phyloP scores from a whole-genome alignment of 495 filamentous ascomycete genomes.

The Aspergillus cristatus region DNA sequence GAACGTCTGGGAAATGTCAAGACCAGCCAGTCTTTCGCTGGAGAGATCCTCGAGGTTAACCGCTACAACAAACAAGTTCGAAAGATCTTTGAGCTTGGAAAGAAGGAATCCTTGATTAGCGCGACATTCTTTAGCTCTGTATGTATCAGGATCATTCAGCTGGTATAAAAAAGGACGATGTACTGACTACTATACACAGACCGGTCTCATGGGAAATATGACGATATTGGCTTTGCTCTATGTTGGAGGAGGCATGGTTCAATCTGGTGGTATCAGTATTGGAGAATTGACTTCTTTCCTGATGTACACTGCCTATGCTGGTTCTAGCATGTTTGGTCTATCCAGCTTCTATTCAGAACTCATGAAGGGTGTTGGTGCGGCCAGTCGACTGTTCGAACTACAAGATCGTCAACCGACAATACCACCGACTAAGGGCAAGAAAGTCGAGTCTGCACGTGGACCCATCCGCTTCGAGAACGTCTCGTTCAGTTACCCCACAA shows the following conservation, averaged over 20 bases:
- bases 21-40: slow-evolving; percentile 91
- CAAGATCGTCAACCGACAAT: slow-evolving; percentile 89
- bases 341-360: slow-evolving; percentile 96
- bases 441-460: slow-evolving; percentile 73
- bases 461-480: slow-evolving; percentile 80
- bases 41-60: slow-evolving; percentile 78
- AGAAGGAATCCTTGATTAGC: slow-evolving; percentile 73
- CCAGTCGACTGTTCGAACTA: slow-evolving; percentile 87
- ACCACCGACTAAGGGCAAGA: slow-evolving; percentile 66
- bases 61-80: slow-evolving; percentile 88
- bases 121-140: slow-evolving; percentile 83
- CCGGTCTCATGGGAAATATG: slow-evolving; percentile 88
- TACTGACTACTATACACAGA: slow-evolving; percentile 37
- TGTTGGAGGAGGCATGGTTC: slow-evolving; percentile 82
- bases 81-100: slow-evolving; percentile 83
- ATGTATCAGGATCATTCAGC: slow-evolving; percentile 13
- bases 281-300: slow-evolving; percentile 95
- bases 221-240: slow-evolving; percentile 89
- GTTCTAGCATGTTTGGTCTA: slow-evolving; percentile 81
- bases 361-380: slow-evolving; percentile 97
- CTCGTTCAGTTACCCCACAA: slow-evolving; percentile 80
- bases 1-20: slow-evolving; percentile 91
- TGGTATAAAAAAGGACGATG: neutral
- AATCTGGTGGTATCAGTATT: slow-evolving; percentile 72
- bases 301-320: slow-evolving; percentile 95